Base-by-base conservation (phyloP, 2,329 filamentous ascomycete genomes). In the Dactylellina drechsleri region DNA sequence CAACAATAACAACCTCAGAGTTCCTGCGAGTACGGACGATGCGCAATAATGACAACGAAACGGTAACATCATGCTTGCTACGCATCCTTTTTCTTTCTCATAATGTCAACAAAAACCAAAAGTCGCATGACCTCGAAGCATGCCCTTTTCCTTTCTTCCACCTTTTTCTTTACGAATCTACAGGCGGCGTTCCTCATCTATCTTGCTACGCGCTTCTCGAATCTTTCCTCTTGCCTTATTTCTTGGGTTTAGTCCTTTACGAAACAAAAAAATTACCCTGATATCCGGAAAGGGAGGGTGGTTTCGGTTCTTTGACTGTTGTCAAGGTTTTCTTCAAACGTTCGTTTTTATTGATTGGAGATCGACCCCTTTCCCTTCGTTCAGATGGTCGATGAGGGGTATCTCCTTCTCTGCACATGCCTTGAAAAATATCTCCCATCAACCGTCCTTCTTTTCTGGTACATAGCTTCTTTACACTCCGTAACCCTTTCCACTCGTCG, bases 161-260 rank as follows among this genome's bases (percentile, higher is more conserved):
- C 10, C 28, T 66, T 53, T 58, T 56, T 41, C 18, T 28, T 50
- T 54, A 67, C 49, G 62, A 73, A 74, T 74, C 50, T 67, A 74
- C 70, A 66, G 58, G 62, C 52, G 70, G 70, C 70, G 70, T 74
- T 74, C 70, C 68, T 66, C 61, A 41, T 67, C 62, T 64, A 62
- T 57, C 41, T 59, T 67, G n/a, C 43, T 62, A 62, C 56, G 61
- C 57, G 52, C 67, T 62, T 41, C 59, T 62, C 45, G 26, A 31
- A 18, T 45, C 66, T 57, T 64, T 18, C 28, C 66, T 18, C 23
- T 45, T 31, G 40, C 52, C 43, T 31, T 61, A 40, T 50, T 31
- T 23, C 47, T 47, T 53, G 28, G 61, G 52, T 65, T 59, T 18
- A n/a, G 45, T 47, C 43, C 31, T 50, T 43, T 45, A 59, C 15